Evolutionary conservation across 2,329 filamentous ascomycete species (phyloP).

Genomic region (Arthrinium phaeospermum): DNA sequence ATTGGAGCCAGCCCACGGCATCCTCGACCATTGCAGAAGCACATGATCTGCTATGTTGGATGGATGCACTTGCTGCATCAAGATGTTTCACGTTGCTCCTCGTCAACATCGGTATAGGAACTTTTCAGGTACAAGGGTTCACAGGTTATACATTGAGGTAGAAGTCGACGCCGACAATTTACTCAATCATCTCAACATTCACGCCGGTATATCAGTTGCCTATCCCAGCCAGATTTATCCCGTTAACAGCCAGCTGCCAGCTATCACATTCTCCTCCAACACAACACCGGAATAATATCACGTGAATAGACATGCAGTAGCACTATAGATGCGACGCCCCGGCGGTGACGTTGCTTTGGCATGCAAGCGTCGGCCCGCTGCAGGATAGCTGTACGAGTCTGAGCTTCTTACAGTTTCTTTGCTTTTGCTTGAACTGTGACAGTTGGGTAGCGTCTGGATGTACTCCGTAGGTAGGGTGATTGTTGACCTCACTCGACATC

Average conservation of each 20-base stretch:
- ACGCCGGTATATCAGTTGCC: background rate
- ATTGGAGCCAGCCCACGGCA: background rate
- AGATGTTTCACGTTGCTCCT: background rate
- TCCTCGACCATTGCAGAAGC: background rate
- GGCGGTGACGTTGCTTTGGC: background rate
- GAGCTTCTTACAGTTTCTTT: background rate
- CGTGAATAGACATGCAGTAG: no score
- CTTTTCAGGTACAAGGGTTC: background rate
- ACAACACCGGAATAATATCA: no score
- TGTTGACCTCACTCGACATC: background rate
- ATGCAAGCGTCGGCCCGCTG: background rate
- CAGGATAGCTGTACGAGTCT: background rate
- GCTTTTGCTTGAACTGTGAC: background rate
- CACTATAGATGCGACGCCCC: background rate
- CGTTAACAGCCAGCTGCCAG: no score
- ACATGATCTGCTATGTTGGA: background rate
- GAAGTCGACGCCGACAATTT: no score
- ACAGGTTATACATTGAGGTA: no score
- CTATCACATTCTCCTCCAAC: no score
- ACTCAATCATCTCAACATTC: no score
- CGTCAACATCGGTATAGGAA: background rate
- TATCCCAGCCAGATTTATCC: background rate
- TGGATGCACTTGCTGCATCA: background rate
- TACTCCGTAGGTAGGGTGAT: background rate
- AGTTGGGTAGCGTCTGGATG: background rate